A percentile compares a stretch with the other conserved stretches of the same genome.
phyloP scores from a whole-genome alignment of 2,329 filamentous ascomycete species.

The Ascochyta fabae region DNA sequence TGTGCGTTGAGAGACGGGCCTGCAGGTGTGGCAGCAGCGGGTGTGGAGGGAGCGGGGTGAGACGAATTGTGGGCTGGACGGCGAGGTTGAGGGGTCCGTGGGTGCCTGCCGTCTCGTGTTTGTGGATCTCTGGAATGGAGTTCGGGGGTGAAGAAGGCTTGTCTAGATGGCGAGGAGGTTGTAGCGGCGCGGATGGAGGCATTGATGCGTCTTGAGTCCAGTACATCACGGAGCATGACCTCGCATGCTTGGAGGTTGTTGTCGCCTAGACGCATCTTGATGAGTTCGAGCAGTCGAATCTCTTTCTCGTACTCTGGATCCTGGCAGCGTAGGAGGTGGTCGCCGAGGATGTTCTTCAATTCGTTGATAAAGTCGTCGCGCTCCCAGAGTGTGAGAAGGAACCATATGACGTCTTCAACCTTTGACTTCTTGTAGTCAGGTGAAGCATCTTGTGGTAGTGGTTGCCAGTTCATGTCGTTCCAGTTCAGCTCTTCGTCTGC shows the following conservation, averaged over 20 bases:
- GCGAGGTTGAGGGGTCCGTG: constrained; percentile 37
- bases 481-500: constrained; percentile 75
- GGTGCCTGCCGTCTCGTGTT: constrained; percentile 29
- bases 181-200: constrained; percentile 49
- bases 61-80: constrained; percentile 23
- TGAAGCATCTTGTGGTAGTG: constrained; percentile 90
- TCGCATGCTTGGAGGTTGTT: constrained; percentile 88
- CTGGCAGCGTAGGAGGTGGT: constrained; percentile 73
- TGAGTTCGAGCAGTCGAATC: constrained; percentile 78
- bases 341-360: constrained; percentile 86
- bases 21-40: constrained; percentile 32
- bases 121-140: constrained; percentile 17
- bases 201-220: constrained; percentile 80
- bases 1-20: constrained; percentile 69
- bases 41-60: constrained; percentile 21
- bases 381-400: constrained; percentile 85
- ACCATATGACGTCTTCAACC: constrained; percentile 89
- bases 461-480: constrained; percentile 92
- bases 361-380: constrained; percentile 95
- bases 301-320: constrained; percentile 75
- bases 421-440: constrained; percentile 88
- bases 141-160: constrained; percentile 28
- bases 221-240: constrained; percentile 94
- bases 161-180: constrained; percentile 4
- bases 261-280: constrained; percentile 90